Percentiles rank a stretch among this genome's conserved stretches.
Conservation (phyloP, 2,329 filamentous ascomycete genomes). For the Penicillium sp. region DNA sequence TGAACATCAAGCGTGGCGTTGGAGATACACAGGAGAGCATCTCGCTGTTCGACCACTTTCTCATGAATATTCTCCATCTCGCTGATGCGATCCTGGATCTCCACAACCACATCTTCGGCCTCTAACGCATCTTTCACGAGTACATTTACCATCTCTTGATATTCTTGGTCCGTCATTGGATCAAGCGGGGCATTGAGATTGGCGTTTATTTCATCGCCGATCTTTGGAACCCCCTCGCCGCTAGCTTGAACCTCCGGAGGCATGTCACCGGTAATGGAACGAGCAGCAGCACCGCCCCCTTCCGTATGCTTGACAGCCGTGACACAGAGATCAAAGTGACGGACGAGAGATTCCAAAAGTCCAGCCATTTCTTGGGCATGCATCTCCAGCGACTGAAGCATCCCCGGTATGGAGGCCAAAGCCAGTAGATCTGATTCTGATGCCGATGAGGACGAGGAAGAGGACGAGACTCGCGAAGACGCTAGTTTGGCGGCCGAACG, state of each 20-base stretch:
- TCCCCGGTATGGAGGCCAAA: conserved; percentile 45
- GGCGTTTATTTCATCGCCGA: conserved; percentile 30
- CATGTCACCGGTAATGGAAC: conserved; percentile 60
- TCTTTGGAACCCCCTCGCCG: conserved; percentile 28
- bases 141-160: conserved; percentile 75
- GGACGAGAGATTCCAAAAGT: conserved; percentile 70
- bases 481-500: conserved; percentile 36
- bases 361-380: conserved; percentile 79
- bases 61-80: conserved; percentile 70
- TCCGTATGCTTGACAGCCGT: conserved; percentile 87
- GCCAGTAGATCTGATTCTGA: conserved; percentile 33
- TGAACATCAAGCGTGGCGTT: conserved; percentile 58
- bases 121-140: conserved; percentile 55
- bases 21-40: conserved; percentile 52
- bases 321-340: conserved; percentile 89
- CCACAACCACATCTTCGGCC: conserved; percentile 57
- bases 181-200: conserved; percentile 50
- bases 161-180: conserved; percentile 68
- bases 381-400: conserved; percentile 59
- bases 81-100: conserved; percentile 67
- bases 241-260: conserved; percentile 46
- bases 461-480: conserved; percentile 32
- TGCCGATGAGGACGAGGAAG: conserved; percentile 31
- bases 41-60: conserved; percentile 58
- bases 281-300: conserved; percentile 64